phyloP scores from a whole-genome alignment of 345 rosid genomes.

The Triadica sebifera region DNA sequence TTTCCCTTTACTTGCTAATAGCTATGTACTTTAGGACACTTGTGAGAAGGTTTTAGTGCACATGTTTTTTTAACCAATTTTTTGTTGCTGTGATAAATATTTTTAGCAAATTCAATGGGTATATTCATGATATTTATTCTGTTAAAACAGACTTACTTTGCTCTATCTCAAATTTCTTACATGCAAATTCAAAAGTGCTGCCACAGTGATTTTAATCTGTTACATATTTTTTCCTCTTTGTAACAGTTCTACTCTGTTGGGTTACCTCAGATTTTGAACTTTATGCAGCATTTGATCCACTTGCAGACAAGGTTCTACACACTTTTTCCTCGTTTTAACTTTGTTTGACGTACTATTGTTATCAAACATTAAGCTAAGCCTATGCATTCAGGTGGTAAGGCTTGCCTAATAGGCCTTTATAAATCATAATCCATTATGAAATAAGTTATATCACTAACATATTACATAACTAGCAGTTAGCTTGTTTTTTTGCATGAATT shows the following conservation, averaged over 20 bases:
- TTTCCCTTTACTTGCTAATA: not conserved
- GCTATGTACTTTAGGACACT: not conserved
- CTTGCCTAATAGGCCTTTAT: not conserved
- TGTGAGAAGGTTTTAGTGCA: not conserved
- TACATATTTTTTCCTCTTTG: not conserved
- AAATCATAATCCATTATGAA: not conserved
- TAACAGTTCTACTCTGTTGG: slow-evolving; percentile 94
- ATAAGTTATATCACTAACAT: not conserved
- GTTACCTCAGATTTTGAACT: slow-evolving; percentile 95
- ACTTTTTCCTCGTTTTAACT: not conserved
- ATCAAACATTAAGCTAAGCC: not conserved
- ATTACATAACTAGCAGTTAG: not conserved
- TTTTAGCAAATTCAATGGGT: not conserved
- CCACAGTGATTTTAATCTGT: slow-evolving; percentile 1
- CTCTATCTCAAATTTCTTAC: not conserved
- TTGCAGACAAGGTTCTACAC: slow-evolving; percentile 77
- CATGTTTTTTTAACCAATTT: not conserved
- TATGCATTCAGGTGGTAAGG: not conserved
- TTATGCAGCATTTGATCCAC: slow-evolving; percentile 97
- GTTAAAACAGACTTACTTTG: not conserved
- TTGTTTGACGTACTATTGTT: no score
- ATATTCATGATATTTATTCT: not conserved
- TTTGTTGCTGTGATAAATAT: not conserved
- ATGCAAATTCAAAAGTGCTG: not conserved
- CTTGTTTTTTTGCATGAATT: no score